A percentile compares a stretch with the other conserved stretches of the same genome.
phyloP scores from a whole-genome alignment of 192 early-diverging fungal genomes.

The Entomortierella parvispora region DNA sequence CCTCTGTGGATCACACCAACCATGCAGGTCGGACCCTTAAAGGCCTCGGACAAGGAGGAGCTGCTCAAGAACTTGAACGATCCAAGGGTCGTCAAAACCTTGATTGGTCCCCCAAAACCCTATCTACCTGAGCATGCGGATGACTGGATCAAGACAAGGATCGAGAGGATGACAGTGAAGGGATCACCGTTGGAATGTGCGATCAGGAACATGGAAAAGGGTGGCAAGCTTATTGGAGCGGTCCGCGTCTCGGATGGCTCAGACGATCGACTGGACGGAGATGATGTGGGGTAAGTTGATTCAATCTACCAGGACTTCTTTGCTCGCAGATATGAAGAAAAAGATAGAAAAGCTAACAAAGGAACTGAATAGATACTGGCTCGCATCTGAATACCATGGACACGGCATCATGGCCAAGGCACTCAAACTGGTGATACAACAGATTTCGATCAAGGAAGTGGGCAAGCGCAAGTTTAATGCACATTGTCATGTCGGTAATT shows the following conservation, averaged over 20 bases:
- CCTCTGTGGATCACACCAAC: slow-evolving; percentile 9
- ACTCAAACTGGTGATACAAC: not conserved
- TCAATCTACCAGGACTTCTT: not conserved
- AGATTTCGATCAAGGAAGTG: slow-evolving; percentile 5
- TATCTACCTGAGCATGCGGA: slow-evolving; percentile 11
- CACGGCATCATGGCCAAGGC: slow-evolving; percentile 22
- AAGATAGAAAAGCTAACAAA: not conserved
- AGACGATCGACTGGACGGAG: slow-evolving; percentile 5
- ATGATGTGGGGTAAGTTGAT: slow-evolving; percentile 5
- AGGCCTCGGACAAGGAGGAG: slow-evolving; percentile 3
- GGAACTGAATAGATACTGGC: slow-evolving; percentile 7
- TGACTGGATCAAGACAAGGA: not conserved
- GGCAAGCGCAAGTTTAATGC: slow-evolving; percentile 20
- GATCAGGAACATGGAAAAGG: slow-evolving; percentile 8
- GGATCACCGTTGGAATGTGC: not conserved
- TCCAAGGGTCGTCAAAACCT: not conserved
- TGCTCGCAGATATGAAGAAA: not conserved
- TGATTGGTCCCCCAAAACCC: slow-evolving; percentile 19
- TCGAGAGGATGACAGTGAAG: slow-evolving; percentile 4
- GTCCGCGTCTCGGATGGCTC: not conserved
- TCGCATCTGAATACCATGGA: slow-evolving; percentile 13
- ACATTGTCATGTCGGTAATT: slow-evolving; percentile 2
- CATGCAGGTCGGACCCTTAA: slow-evolving; percentile 11
- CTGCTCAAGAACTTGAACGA: slow-evolving; percentile 17
- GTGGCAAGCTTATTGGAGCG: slow-evolving; percentile 5